Percentiles rank a stretch among this genome's conserved stretches.
These are phyloP conservation scores for Picochlorum sp. DNA, from an alignment of 139 green algal genomes.

Conservation along the genomic window DNA sequence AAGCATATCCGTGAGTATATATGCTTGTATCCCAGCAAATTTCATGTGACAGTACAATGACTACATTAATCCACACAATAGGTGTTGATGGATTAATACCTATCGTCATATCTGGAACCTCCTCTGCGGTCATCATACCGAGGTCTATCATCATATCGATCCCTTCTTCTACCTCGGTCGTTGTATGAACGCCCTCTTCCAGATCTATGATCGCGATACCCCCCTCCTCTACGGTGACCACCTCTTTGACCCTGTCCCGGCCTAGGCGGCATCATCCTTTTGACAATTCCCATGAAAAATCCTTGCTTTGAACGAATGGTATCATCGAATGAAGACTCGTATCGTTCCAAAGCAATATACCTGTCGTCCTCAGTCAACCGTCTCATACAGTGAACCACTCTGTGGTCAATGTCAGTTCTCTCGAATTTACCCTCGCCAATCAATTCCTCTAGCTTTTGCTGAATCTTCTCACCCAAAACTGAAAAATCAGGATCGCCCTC, in stretches of 20 bases:
- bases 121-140: no score
- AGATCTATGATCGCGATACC: neutral
- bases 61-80: no score
- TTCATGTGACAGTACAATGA: no score
- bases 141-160: no score
- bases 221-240: constrained; percentile 12
- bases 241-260: constrained; percentile 14
- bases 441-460: constrained; percentile 30
- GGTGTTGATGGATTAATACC: no score
- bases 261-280: constrained; percentile 23
- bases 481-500: constrained; percentile 28
- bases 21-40: no score
- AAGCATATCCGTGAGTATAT: no score
- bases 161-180: no score
- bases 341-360: constrained; percentile 39
- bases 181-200: no score
- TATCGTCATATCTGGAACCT: no score
- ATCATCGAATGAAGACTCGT: constrained; percentile 23
- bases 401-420: constrained; percentile 32
- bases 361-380: constrained; percentile 29
- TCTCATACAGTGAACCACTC: constrained; percentile 36
- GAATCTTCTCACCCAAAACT: constrained; percentile 32
- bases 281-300: constrained; percentile 57
- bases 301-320: constrained; percentile 41
- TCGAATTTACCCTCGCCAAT: constrained; percentile 34